Evolutionary conservation across 139 green algal species (phyloP), one percentile per base, ranked within the genome.

Genomic region (Ettlia oleoabundans): DNA sequence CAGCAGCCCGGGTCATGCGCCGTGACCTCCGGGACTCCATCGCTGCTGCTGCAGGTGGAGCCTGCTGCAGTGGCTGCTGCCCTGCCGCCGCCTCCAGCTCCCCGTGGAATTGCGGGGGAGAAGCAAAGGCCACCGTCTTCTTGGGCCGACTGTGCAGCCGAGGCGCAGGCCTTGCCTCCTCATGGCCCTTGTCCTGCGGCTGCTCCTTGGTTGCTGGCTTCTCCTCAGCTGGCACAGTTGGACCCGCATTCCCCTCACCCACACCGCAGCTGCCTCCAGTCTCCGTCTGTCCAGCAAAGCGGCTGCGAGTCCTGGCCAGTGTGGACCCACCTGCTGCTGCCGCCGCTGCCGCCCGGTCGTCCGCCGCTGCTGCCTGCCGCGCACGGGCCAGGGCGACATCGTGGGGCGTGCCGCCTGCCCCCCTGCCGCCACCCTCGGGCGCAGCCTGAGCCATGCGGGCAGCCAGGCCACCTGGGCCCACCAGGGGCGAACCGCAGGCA

Each of bases 301-400:
- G 73, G 35, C 52, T 80, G 73, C 73, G 73, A 35, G 24, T 52
- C 41, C 71, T 30, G 28, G 71, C 32, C 52, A 24, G 30, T 32
- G 71, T 65, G 1, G 71, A 51, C 19, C 35, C 37, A 7, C 33
- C 71, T 47, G 71, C 35, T 37, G 58, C 61, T 53, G 38, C 58
- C 5, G 75, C 79, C 9, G 68, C 67, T 22, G 80, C 80, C 24
- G 53, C 55, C 70, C 33, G 18, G 22, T 76, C 65, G 18, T 88
- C 82, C 8, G 38, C 74, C 28, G 71, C 82, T 22, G 77, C 82
- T 38, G 84, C 87, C 77, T 81, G 68, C 15, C 86, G 72, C 0
- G 87, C 87, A 28, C 82, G 67, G 4, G 86, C 88, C 61, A 91
- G 62, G 3, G 88, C 88, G 32, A 91, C 63, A 9, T 85, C 80